Evolutionary conservation across 129 eudicot genomes (phyloP), one percentile per base, ranked within the genome.

Genomic region (Gnaphalium uliginosum): DNA sequence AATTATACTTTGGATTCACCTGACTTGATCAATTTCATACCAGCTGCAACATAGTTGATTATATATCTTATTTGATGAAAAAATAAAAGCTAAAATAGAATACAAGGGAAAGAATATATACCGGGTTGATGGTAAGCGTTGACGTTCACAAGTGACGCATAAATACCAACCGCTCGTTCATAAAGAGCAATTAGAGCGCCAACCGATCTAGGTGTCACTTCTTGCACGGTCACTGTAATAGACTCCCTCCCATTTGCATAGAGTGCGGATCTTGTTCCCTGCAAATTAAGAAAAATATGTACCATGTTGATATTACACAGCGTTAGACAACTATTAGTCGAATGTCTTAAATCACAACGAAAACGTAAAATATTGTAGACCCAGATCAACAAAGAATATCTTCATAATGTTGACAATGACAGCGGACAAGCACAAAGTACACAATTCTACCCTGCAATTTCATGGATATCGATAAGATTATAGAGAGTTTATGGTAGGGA

Each of bases 71-170:
- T 35, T 32, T 39, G 21, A 51, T 24, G n/a, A 15, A 23, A 15
- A 13, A 57, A 19, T 30, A 4, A 11, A 5, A 78, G 33, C 71
- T 61, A 62, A 25, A 57, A 41, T n/a, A 57, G 19, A 19, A 37
- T 57, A 62, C 19, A 50, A 69, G 63, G 22, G 14, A 66, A 76
- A 54, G 66, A 66, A 22, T 8, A 13, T 4, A 29, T 91, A 94
- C 99, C 99, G 56, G 99, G 99, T 83, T 94, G 97, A 83, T 94
- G 99, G 80, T 94, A 94, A 29, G 99, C 99, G 73, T 94, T 94
- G 69, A 91, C 83, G 69, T 91, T 94, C 57, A 94, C 88, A 78
- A 94, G 83, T 68, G 99, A 87, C 43, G 99, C 97, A 84, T 94
- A 91, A 68, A 94, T 87, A 77, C 98, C 98, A 73, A 94, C 99